A percentile compares a stretch with the other conserved stretches of the same genome.
Conservation (phyloP, 169 alveolate species). For the Eimeria acervulina region DNA sequence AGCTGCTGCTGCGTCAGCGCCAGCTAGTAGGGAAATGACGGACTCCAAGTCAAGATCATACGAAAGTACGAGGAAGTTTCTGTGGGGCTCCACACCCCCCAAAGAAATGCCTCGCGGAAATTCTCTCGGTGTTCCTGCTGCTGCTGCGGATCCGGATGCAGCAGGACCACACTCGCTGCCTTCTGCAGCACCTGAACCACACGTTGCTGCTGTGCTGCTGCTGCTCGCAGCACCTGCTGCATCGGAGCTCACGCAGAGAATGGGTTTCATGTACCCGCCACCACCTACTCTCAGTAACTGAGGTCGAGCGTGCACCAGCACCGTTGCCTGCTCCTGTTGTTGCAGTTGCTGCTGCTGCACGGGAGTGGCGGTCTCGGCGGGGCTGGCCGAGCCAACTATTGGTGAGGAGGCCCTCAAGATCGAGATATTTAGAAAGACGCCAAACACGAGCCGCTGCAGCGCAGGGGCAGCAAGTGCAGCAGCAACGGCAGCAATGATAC, state of each 20-base stretch:
- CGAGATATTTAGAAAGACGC: slow-evolving; percentile 30
- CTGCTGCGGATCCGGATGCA: neutral
- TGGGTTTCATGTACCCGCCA: slow-evolving; percentile 38
- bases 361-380: neutral
- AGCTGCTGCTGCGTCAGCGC: slow-evolving; percentile 46
- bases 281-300: slow-evolving; percentile 59
- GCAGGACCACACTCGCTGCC: neutral
- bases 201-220: slow-evolving; percentile 60
- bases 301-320: neutral
- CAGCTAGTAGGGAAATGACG: slow-evolving; percentile 14
- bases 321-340: neutral
- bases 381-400: neutral
- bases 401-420: slow-evolving; percentile 39
- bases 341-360: neutral
- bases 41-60: slow-evolving; percentile 53
- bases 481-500: neutral
- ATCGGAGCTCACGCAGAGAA: neutral
- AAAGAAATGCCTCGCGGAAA: neutral
- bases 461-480: neutral
- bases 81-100: neutral
- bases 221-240: slow-evolving; percentile 34
- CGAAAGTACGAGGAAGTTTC: neutral
- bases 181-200: slow-evolving; percentile 61
- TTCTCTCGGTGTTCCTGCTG: slow-evolving; percentile 20
- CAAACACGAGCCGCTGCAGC: slow-evolving; percentile 45